Evolutionary conservation across 352 stramenopile species (phyloP).

Genomic region (Phytophthora ramorum): DNA sequence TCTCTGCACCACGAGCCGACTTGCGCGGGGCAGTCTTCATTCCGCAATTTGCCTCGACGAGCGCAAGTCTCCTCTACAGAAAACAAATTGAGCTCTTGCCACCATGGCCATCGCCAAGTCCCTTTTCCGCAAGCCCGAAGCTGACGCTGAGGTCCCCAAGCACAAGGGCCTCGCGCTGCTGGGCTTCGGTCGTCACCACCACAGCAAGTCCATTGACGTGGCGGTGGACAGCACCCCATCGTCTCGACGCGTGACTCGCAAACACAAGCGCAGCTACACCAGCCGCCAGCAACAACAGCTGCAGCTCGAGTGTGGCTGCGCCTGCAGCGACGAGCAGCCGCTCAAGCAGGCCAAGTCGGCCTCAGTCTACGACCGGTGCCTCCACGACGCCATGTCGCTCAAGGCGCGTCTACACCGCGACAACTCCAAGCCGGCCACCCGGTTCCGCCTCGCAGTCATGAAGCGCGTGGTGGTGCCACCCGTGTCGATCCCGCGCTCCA

Average conservation of each 20-base stretch:
- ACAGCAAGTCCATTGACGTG: slow-evolving; percentile 23
- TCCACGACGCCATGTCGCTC: slow-evolving; percentile 36
- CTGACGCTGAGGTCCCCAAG: slow-evolving; percentile 28
- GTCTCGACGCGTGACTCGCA: slow-evolving; percentile 33
- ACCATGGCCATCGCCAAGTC: slow-evolving; percentile 37
- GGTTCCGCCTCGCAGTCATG: slow-evolving; percentile 72
- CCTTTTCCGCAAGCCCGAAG: slow-evolving; percentile 27
- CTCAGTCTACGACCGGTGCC: slow-evolving; percentile 38
- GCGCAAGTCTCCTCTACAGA: slow-evolving; percentile 17
- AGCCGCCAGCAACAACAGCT: slow-evolving; percentile 9
- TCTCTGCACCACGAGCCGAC: slow-evolving; percentile 32
- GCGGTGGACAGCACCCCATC: slow-evolving; percentile 24
- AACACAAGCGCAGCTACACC: slow-evolving; percentile 34
- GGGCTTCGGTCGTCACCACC: slow-evolving; percentile 26
- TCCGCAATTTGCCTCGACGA: slow-evolving; percentile 32
- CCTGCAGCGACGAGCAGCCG: slow-evolving; percentile 15
- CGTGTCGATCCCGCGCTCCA: slow-evolving; percentile 57
- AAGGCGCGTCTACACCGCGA: slow-evolving; percentile 30
- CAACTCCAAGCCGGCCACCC: slow-evolving; percentile 34
- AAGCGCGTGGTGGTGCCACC: slow-evolving; percentile 61
- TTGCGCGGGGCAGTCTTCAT: slow-evolving; percentile 18
- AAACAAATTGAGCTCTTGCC: not conserved
- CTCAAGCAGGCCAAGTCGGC: slow-evolving; percentile 4
- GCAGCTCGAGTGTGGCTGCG: slow-evolving; percentile 17
- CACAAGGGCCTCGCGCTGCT: slow-evolving; percentile 29